Evolutionary conservation across 140 eudicot genomes (phyloP).

Genomic region (Stevia rebaudiana): DNA sequence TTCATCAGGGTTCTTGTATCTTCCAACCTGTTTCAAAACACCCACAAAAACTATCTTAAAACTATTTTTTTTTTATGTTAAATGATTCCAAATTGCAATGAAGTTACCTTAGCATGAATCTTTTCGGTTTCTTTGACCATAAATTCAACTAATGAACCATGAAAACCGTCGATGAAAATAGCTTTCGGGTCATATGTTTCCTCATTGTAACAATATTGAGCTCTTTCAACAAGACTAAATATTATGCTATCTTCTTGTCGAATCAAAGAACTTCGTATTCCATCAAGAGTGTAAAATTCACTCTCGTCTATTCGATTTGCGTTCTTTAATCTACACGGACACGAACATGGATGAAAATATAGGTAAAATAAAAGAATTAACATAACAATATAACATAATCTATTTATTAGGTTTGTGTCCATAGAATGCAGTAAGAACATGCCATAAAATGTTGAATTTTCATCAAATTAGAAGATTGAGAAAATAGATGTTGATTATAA

Average conservation of each 20-base stretch:
- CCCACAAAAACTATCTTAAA: constrained; percentile 9
- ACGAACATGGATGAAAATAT: neutral
- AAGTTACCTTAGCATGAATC: constrained; percentile 75
- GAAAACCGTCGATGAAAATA: constrained; percentile 65
- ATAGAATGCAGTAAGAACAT: neutral
- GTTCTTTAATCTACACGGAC: constrained; percentile 31
- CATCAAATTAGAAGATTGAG: neutral
- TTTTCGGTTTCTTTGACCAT: constrained; percentile 87
- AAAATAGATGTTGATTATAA: constrained; percentile 1
- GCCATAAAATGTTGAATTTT: neutral
- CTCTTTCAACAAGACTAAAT: constrained; percentile 86
- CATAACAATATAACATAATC: neutral
- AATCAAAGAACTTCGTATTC: constrained; percentile 68
- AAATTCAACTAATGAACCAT: constrained; percentile 82
- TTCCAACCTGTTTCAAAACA: constrained; percentile 57
- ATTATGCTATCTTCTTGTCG: constrained; percentile 98
- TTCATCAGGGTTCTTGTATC: constrained; percentile 89
- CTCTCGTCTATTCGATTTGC: constrained; percentile 70
- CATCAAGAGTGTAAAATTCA: constrained; percentile 72
- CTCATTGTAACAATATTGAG: constrained; percentile 78
- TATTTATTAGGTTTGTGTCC: neutral
- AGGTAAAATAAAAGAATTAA: neutral
- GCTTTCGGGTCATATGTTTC: constrained; percentile 83
- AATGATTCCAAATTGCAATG: constrained; percentile 3
- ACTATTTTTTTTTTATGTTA: neutral